Evolutionary conservation across 352 stramenopile species (phyloP), one percentile per base, ranked within the genome.

Genomic region (Pythium periplocum): DNA sequence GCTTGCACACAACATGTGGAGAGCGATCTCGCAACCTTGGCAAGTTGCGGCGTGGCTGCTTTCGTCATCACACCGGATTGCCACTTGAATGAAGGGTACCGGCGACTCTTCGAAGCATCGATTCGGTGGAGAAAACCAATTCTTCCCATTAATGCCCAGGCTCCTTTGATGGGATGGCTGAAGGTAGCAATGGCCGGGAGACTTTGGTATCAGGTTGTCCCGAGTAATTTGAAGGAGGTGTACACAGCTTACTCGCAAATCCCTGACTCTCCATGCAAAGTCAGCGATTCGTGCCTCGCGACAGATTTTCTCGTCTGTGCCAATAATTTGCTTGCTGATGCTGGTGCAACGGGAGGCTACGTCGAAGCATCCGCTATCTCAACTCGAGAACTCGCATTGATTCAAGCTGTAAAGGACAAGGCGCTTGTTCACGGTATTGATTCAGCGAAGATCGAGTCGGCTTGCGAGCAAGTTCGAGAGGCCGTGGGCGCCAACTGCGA

Each of bases 151-250:
- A 82, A 80, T 34, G 64, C 69, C 4, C 62, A 60, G 3, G 56
- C 59, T 10, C 39, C 59, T 9, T 53, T 82, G 33, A 44, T 30
- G 4, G 62, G 69, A 1, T 85, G 74, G 73, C 44, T 84, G 5
- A 57, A 59, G 10, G 40, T 82, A n/a, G 67, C 57, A 1, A 77
- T 82, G 66, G 71, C 69, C 4, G 74, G 74, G n/a, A 58, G 69
- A 4, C 66, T 85, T 4, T 84, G 73, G 73, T 84, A 84, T 47
- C 64, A 81, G 48, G 69, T 82, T 2, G 67, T 73, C 26, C 46
- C 57, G 4, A 51, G 52, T 7, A 45, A 59, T 37, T 53, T 85
- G 11, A 60, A 73, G 3, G 54, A 69, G 35, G 53, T 83, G 11
- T 50, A 65, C 17, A 68, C 62, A 2, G 59, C 60, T 36, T 86